Conservation (phyloP, 1,284 basidiomycete genomes). For the Ganoderma boninense region DNA sequence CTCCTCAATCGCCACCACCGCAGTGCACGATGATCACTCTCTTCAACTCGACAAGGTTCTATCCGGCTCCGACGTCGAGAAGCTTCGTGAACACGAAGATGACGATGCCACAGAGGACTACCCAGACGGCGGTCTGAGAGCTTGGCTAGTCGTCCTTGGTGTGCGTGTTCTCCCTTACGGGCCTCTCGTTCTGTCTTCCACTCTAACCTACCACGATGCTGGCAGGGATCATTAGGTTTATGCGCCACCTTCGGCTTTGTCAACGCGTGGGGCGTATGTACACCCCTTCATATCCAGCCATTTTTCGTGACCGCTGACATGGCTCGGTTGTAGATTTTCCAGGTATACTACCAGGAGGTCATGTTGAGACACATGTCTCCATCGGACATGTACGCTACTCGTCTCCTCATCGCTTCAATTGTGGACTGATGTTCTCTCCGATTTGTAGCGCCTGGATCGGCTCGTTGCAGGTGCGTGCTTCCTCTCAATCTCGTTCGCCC, state of each 20-base stretch:
- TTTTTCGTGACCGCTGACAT: too few relatives aligned
- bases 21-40: too few relatives aligned
- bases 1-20: too few relatives aligned
- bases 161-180: constrained; percentile 36
- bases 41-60: too few relatives aligned
- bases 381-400: constrained; percentile 61
- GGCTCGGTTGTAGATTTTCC: constrained; percentile 46
- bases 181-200: too few relatives aligned
- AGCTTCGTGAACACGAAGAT: not conserved
- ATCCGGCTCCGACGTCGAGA: constrained; percentile 10
- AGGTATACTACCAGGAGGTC: constrained; percentile 52
- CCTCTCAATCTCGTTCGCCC: not conserved
- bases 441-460: constrained; percentile 76
- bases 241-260: constrained; percentile 52
- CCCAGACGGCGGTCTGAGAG: constrained; percentile 50
- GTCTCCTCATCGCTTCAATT: not conserved
- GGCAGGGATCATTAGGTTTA: constrained; percentile 35
- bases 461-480: constrained; percentile 61
- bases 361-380: constrained; percentile 44
- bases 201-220: not conserved
- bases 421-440: not conserved
- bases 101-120: constrained; percentile 7
- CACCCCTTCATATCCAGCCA: not conserved
- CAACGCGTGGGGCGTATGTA: constrained; percentile 52
- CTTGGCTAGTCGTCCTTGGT: constrained; percentile 50